A percentile compares a stretch with the other conserved stretches of the same genome.
These are phyloP conservation scores for Cochlearia excelsa DNA, from an alignment of 345 rosid genomes.

Conservation along the genomic window DNA sequence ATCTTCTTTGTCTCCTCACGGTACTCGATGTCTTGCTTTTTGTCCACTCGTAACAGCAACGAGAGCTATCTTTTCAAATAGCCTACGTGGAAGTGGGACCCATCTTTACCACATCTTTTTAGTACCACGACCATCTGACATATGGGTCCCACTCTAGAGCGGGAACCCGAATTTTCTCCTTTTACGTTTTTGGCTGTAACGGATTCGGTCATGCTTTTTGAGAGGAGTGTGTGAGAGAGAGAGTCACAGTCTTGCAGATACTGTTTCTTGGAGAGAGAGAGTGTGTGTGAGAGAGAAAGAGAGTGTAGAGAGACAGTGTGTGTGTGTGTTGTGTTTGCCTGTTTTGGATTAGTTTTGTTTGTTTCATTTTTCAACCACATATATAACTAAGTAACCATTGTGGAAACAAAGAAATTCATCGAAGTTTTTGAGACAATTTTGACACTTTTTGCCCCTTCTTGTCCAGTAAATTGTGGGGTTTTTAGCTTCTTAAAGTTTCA, in stretches of 20 bases:
- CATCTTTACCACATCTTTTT: no score
- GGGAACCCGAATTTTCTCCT: slow-evolving; percentile 35
- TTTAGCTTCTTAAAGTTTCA: not conserved
- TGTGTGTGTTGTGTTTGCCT: not conserved
- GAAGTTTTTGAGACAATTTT: slow-evolving; percentile 23
- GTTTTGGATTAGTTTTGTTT: slow-evolving; percentile 30
- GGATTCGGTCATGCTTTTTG: slow-evolving; percentile 33
- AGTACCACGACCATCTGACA: slow-evolving; percentile 35
- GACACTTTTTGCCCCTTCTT: slow-evolving; percentile 16
- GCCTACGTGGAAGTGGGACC: slow-evolving; percentile 41
- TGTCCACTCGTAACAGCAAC: slow-evolving; percentile 49
- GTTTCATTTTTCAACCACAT: slow-evolving; percentile 26
- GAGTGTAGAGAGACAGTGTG: slow-evolving; percentile 15
- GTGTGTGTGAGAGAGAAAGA: no score
- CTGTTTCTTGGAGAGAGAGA: slow-evolving; percentile 34
- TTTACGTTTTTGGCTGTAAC: slow-evolving; percentile 29
- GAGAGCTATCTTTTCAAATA: slow-evolving; percentile 23
- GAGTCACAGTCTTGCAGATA: slow-evolving; percentile 30
- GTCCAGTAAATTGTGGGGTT: slow-evolving; percentile 15
- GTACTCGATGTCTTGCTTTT: slow-evolving; percentile 47
- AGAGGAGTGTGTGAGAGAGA: slow-evolving; percentile 24
- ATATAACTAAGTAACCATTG: no score
- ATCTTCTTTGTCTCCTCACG: slow-evolving; percentile 32
- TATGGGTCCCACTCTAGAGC: slow-evolving; percentile 33
- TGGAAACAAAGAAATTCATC: not conserved